Conservation (phyloP, 2,329 filamentous ascomycete genomes). For the Exserohilum turcica region DNA sequence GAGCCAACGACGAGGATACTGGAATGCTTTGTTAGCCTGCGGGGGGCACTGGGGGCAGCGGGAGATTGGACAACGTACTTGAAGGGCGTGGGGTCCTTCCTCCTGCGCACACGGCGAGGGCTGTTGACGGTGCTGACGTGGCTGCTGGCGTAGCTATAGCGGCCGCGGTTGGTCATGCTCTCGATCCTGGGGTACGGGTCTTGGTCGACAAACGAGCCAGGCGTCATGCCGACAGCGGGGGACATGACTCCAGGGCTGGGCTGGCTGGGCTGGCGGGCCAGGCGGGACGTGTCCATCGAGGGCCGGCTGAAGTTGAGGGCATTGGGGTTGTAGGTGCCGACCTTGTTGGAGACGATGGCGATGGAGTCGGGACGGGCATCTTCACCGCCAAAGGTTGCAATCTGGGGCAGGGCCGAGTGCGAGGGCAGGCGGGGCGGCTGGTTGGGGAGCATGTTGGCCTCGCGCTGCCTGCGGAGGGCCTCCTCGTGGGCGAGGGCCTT, state of each 20-base stretch:
- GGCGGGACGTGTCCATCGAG: constrained; percentile 41
- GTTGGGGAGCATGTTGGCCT: constrained; percentile 61
- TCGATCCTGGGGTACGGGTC: constrained; percentile 84
- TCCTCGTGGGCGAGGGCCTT: constrained; percentile 58
- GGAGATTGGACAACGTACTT: constrained; percentile 71
- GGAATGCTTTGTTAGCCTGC: constrained; percentile 26
- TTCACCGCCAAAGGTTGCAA: constrained; percentile 67
- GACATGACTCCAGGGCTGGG: constrained; percentile 43
- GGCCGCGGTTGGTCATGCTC: constrained; percentile 95
- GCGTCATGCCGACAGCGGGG: constrained; percentile 57
- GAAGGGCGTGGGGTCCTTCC: constrained; percentile 97
- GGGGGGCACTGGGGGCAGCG: background rate
- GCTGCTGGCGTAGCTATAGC: constrained; percentile 95
- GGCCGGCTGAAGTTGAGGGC: constrained; percentile 45
- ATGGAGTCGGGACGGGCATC: constrained; percentile 65
- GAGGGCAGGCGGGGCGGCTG: constrained; percentile 64
- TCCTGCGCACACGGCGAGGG: constrained; percentile 83
- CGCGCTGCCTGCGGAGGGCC: constrained; percentile 60
- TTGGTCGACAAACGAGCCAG: constrained; percentile 58
- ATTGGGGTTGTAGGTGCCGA: constrained; percentile 43
- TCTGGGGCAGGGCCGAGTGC: constrained; percentile 53
- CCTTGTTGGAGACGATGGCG: constrained; percentile 65
- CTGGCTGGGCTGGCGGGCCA: constrained; percentile 41
- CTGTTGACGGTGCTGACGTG: constrained; percentile 90
- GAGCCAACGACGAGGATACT: constrained; percentile 92